Conservation (phyloP, 192 early-diverging fungal genomes). For the Entomortierella parvispora region DNA sequence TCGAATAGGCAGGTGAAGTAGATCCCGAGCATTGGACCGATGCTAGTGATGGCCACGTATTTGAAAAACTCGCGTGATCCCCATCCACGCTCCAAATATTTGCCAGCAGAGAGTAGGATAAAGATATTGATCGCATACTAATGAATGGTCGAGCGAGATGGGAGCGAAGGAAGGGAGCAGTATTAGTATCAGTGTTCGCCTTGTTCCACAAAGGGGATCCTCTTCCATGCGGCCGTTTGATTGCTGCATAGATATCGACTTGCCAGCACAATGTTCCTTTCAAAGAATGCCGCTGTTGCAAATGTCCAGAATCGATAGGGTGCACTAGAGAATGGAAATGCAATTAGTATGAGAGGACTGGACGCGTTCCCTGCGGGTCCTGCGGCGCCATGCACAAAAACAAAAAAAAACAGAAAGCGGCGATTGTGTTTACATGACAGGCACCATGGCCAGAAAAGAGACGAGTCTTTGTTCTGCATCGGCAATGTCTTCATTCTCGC, state of each 20-base stretch:
- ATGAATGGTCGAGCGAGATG: neutral
- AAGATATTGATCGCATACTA: slow-evolving; percentile 27
- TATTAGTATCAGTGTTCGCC: neutral
- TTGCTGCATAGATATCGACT: neutral
- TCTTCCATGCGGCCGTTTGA: no score
- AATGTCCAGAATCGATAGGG: slow-evolving; percentile 47
- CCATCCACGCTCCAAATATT: slow-evolving; percentile 89
- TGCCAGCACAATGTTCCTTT: slow-evolving; percentile 36
- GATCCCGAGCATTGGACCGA: slow-evolving; percentile 62
- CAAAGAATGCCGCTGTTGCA: slow-evolving; percentile 47
- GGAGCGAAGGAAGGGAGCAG: neutral
- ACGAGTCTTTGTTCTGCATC: slow-evolving; percentile 16
- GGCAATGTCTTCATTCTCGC: neutral
- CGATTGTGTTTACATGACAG: slow-evolving; percentile 33
- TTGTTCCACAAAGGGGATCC: no score
- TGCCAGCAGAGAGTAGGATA: slow-evolving; percentile 66
- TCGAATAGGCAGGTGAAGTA: slow-evolving; percentile 64
- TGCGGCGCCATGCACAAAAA: neutral
- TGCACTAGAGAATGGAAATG: slow-evolving; percentile 8
- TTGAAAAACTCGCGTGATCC: slow-evolving; percentile 79
- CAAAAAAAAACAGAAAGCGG: slow-evolving; percentile 8
- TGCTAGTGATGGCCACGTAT: slow-evolving; percentile 68
- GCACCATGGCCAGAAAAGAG: slow-evolving; percentile 25
- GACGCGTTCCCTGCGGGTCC: neutral
- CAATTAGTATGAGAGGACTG: neutral